Base-by-base conservation (phyloP, 805 yeast genomes). In the Ogataea ganodermae region DNA sequence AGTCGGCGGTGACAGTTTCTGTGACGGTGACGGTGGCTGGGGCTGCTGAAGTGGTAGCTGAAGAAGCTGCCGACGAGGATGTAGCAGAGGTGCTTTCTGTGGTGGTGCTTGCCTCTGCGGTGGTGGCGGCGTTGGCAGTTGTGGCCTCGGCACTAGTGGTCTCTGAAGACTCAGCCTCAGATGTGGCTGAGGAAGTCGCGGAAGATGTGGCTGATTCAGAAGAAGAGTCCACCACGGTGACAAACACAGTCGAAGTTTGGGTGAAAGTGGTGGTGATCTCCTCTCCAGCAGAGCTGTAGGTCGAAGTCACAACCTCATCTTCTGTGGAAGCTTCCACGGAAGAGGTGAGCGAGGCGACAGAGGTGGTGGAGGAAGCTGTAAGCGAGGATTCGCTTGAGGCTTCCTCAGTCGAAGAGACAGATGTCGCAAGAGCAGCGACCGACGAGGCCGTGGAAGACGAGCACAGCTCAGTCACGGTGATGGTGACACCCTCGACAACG, bases 11-110 rank as follows among this genome's bases (percentile, higher is more conserved):
- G 17, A 39, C 59, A 3, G 61, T 49, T 14, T 46, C 58, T 2
- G 68, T 63, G 26, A 63, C 67, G 4, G 70, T 61, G 21, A 57
- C 62, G n/a, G 66, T 58, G 16, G 55, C 51, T 13, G 60, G 44
- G 2, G 55, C 45, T 13, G 48, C 42, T 8, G 57, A 22, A 10
- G 52, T 16, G 21, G 50, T 23, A 17, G 49, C 26, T 13, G 49
- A 4, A 17, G 49, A 38, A 13, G 49, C 4, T 28, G 6, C 12
- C 30, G 4, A 4, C 12, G 27, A 36, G 13, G 44, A 20, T 21
- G 50, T 36, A 7, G 47, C 12, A 20, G 46, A 49, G 24, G 49
- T 28, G 28, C 39, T 38, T n/a, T 8, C 48, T 14, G 39, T 26
- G 28, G 50, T 16, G 35, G 46, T 27, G 30, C 51, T 21, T 10